A percentile compares a stretch with the other conserved stretches of the same genome.
Evolutionary conservation across 345 rosid species (phyloP).

Genomic region (Arabis alpina): DNA sequence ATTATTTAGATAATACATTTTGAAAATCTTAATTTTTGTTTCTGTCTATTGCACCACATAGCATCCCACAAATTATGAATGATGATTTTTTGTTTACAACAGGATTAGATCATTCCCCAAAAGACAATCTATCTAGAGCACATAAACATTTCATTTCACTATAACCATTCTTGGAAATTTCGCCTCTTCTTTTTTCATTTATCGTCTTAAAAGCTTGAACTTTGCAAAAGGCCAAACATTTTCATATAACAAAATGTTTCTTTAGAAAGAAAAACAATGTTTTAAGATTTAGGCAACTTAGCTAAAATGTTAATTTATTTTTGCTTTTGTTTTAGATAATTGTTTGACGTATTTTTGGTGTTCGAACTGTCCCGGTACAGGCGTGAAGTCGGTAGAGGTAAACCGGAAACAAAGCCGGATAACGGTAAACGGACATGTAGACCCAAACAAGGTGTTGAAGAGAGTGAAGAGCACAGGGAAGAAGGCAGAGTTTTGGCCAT

Average conservation of each 20-base stretch:
- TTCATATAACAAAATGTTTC: not conserved
- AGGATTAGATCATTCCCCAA: not conserved
- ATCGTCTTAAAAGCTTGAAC: not conserved
- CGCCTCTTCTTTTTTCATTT: not conserved
- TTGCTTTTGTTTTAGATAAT: not conserved
- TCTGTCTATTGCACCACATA: not conserved
- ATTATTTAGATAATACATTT: not conserved
- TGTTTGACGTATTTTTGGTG: not conserved
- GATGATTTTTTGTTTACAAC: too few species aligned
- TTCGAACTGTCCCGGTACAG: conserved; percentile 35
- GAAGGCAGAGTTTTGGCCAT: conserved; percentile 64
- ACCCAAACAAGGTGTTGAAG: conserved; percentile 59
- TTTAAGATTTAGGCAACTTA: too few species aligned
- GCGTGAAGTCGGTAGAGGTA: conserved; percentile 54
- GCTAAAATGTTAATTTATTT: too few species aligned
- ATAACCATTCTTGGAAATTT: not conserved
- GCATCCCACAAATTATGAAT: too few species aligned
- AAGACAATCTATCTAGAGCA: too few species aligned
- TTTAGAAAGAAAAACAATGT: too few species aligned
- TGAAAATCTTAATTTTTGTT: not conserved
- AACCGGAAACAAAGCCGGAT: conserved; percentile 56
- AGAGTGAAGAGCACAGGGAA: conserved; percentile 55
- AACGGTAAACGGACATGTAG: conserved; percentile 55
- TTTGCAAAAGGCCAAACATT: not conserved
- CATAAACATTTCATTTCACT: not conserved